Evolutionary conservation across 768 basidiomycete species (phyloP).

Genomic region (Kwoniella sp.): DNA sequence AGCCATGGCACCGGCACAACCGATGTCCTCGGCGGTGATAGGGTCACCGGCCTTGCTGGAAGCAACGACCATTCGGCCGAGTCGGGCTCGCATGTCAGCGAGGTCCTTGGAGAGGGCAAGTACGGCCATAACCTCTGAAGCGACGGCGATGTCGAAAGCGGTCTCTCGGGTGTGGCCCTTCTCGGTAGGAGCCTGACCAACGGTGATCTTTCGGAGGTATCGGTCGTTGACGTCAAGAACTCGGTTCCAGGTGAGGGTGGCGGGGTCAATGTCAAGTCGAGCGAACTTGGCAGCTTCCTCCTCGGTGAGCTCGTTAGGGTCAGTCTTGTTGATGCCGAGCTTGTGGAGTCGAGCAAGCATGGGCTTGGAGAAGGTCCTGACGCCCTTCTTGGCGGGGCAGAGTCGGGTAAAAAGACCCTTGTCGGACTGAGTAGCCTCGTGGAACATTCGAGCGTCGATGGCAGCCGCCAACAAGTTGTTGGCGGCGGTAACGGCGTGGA

Average conservation of each 20-base stretch:
- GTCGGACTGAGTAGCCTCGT: slow-evolving; percentile 92
- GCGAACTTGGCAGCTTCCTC: slow-evolving; percentile 90
- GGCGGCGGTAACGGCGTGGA: slow-evolving; percentile 94
- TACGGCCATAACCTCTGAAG: slow-evolving; percentile 97
- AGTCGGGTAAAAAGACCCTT: slow-evolving; percentile 92
- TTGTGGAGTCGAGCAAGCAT: slow-evolving; percentile 96
- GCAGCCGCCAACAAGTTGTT: slow-evolving; percentile 97
- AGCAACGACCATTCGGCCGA: slow-evolving; percentile 96
- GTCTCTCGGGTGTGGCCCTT: slow-evolving; percentile 83
- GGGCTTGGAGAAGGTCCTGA: slow-evolving; percentile 88
- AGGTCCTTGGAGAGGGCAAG: slow-evolving; percentile 85
- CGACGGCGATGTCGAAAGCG: slow-evolving; percentile 95
- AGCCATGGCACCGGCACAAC: slow-evolving; percentile 89
- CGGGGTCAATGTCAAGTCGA: slow-evolving; percentile 83
- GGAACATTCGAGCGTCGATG: slow-evolving; percentile 94
- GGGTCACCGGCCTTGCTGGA: slow-evolving; percentile 87
- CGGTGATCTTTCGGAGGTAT: slow-evolving; percentile 88
- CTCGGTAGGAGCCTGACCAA: slow-evolving; percentile 89
- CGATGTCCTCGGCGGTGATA: slow-evolving; percentile 94
- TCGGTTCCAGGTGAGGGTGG: slow-evolving; percentile 94
- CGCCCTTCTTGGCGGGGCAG: slow-evolving; percentile 89
- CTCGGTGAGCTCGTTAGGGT: slow-evolving; percentile 86
- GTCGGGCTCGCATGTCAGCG: slow-evolving; percentile 75
- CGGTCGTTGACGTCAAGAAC: slow-evolving; percentile 96
- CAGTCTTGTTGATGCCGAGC: slow-evolving; percentile 89